A percentile compares a stretch with the other conserved stretches of the same genome.
These are phyloP conservation scores for Cladophialophora carrionii DNA, from an alignment of 2,329 filamentous ascomycete genomes.

Conservation along the genomic window DNA sequence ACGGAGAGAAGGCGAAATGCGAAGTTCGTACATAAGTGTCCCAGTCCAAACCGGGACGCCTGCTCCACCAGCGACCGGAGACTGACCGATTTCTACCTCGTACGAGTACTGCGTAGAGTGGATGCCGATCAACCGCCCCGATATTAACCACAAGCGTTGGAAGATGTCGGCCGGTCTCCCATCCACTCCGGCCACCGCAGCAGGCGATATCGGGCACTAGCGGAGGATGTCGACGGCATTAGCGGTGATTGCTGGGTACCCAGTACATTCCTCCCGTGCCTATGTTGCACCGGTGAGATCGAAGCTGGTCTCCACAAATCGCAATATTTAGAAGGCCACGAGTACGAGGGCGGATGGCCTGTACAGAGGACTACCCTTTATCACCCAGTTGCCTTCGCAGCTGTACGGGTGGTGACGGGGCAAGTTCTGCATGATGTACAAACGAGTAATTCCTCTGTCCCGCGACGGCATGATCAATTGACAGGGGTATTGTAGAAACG, in stretches of 20 bases:
- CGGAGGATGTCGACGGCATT: not conserved
- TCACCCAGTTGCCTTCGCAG: not conserved
- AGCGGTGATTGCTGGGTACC: too few relatives aligned
- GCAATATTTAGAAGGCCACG: too few relatives aligned
- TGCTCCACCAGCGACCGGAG: too few relatives aligned
- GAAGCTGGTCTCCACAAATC: not conserved
- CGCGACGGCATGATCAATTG: not conserved
- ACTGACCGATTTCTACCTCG: constrained; percentile 5
- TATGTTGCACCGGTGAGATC: not conserved
- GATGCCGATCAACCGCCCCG: constrained; percentile 13
- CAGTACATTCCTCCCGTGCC: too few relatives aligned
- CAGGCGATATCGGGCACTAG: constrained; percentile 12
- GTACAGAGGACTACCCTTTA: not conserved
- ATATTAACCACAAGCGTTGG: not conserved
- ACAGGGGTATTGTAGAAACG: not conserved
- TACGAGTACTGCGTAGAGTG: too few relatives aligned
- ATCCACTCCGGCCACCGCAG: not conserved
- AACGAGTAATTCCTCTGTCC: too few relatives aligned
- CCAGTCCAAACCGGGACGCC: too few relatives aligned
- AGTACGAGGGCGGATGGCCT: too few relatives aligned
- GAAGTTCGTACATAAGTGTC: constrained; percentile 12
- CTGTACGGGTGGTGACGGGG: not conserved
- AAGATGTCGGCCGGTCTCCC: too few relatives aligned
- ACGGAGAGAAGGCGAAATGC: not conserved
- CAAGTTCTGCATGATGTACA: not conserved